Percentiles rank a stretch among this genome's conserved stretches.
Evolutionary conservation across 164 flowering plant species (phyloP).

Genomic region (Tinospora cordifolia): DNA sequence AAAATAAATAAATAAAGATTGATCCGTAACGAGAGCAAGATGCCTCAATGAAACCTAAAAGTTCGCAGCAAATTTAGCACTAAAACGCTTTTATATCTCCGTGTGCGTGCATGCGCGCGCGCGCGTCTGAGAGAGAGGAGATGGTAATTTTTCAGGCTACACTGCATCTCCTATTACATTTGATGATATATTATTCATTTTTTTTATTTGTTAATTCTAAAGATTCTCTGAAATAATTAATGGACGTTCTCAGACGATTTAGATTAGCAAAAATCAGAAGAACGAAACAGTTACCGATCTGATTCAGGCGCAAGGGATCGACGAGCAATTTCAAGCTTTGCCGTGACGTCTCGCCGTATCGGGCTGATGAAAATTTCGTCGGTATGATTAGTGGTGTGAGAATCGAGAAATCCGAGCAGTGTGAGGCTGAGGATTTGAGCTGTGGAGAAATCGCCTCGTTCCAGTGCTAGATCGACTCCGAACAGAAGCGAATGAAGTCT

Average conservation of each 20-base stretch:
- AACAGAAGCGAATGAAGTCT: conserved; percentile 83
- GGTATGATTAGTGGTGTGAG: conserved; percentile 36
- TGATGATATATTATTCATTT: too few species aligned
- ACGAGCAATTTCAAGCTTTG: conserved; percentile 49
- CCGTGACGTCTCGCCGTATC: conserved; percentile 50
- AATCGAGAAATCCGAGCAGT: conserved; percentile 89
- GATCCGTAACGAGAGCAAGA: too few species aligned
- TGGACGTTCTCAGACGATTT: neutral
- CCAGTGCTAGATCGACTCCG: conserved; percentile 63
- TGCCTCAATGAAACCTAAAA: too few species aligned
- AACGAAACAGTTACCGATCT: conserved; percentile 50
- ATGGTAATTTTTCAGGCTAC: too few species aligned
- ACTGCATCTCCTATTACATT: too few species aligned
- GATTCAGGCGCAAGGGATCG: conserved; percentile 53
- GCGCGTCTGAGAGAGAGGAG: neutral
- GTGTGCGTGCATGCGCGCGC: neutral
- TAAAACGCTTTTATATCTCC: neutral
- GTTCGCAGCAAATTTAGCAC: too few species aligned
- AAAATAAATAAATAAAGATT: too few species aligned
- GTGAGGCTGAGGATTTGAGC: conserved; percentile 65
- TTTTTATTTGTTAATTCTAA: neutral
- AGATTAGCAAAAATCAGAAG: too few species aligned
- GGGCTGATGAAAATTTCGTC: conserved; percentile 57
- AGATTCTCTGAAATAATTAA: neutral
- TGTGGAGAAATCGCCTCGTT: conserved; percentile 50